Evolutionary conservation across 495 filamentous ascomycete species (phyloP).

Genomic region (Acidiella bohemica): DNA sequence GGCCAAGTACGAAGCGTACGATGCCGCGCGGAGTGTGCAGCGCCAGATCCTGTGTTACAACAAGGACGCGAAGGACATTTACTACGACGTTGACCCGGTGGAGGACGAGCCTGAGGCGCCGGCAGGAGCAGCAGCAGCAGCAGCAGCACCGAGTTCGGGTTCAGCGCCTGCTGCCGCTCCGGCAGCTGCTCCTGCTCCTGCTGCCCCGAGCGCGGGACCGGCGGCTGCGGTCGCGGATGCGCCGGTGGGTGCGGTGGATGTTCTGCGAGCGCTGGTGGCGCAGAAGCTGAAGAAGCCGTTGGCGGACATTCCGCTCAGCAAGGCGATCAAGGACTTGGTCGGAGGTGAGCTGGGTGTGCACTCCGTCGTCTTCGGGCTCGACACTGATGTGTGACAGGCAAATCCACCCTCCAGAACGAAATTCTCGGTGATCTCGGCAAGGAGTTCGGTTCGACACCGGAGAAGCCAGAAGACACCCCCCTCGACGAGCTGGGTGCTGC

Average conservation of each 20-base stretch:
- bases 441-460: slow-evolving; percentile 94
- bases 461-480: slow-evolving; percentile 96
- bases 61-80: slow-evolving; percentile 98
- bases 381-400: slow-evolving; percentile 42
- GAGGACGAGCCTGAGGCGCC: slow-evolving; percentile 85
- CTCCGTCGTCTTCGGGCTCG: slow-evolving; percentile 7
- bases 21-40: slow-evolving; percentile 88
- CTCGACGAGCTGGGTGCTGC: slow-evolving; percentile 88
- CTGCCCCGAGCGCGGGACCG: slow-evolving; percentile 65
- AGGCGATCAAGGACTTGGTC: slow-evolving; percentile 97
- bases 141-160: slow-evolving; percentile 31
- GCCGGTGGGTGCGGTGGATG: slow-evolving; percentile 74
- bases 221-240: slow-evolving; percentile 75
- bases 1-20: slow-evolving; percentile 97
- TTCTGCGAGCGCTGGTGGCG: slow-evolving; percentile 82
- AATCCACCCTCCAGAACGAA: slow-evolving; percentile 96
- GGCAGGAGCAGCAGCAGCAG: slow-evolving; percentile 42
- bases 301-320: slow-evolving; percentile 78
- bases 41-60: slow-evolving; percentile 98
- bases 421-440: slow-evolving; percentile 93
- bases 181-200: slow-evolving; percentile 38
- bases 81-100: slow-evolving; percentile 93
- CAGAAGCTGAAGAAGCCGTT: slow-evolving; percentile 96
- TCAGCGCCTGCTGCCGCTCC: slow-evolving; percentile 33
- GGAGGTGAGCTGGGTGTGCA: slow-evolving; percentile 53